Evolutionary conservation across 2,329 filamentous ascomycete genomes (phyloP).

Genomic region (Trichoderma sp.): DNA sequence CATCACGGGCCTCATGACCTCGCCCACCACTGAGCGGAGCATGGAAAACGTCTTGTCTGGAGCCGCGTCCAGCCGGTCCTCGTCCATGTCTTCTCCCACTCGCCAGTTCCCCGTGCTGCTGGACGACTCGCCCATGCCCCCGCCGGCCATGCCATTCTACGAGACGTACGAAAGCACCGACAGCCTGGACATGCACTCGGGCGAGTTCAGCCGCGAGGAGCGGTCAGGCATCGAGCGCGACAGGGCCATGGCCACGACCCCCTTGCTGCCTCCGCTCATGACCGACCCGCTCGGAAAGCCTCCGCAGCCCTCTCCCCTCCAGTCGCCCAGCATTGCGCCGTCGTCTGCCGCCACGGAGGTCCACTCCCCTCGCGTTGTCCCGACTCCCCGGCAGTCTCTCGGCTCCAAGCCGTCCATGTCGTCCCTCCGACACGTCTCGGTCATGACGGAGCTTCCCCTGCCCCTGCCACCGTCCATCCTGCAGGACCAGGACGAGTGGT

Average conservation of each 20-base stretch:
- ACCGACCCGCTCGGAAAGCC: slow-evolving; percentile 55
- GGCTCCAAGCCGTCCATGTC: slow-evolving; percentile 74
- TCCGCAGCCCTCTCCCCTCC: slow-evolving; percentile 72
- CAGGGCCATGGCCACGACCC: slow-evolving; percentile 68
- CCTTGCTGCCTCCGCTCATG: slow-evolving; percentile 79
- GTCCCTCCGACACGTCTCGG: slow-evolving; percentile 64
- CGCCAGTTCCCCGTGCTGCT: slow-evolving; percentile 45
- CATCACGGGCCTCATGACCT: slow-evolving; percentile 35
- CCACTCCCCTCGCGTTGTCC: slow-evolving; percentile 46
- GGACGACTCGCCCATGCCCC: slow-evolving; percentile 56
- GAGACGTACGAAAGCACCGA: slow-evolving; percentile 60
- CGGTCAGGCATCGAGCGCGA: slow-evolving; percentile 54
- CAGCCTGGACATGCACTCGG: slow-evolving; percentile 48
- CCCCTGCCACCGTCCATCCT: slow-evolving; percentile 64
- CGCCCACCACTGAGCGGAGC: slow-evolving; percentile 76
- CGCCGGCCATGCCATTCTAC: slow-evolving; percentile 62
- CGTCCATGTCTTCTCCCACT: slow-evolving; percentile 66
- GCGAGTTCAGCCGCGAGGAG: slow-evolving; percentile 41
- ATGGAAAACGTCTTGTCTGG: slow-evolving; percentile 73
- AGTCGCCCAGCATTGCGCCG: slow-evolving; percentile 72
- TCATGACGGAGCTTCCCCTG: slow-evolving; percentile 55
- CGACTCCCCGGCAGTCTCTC: slow-evolving; percentile 58
- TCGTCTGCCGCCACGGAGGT: slow-evolving; percentile 44
- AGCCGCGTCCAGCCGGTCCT: slow-evolving; percentile 71
- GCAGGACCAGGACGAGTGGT: slow-evolving; percentile 76